phyloP scores from a whole-genome alignment of 495 filamentous ascomycete species.

The Penicillium atrosanguineum region DNA sequence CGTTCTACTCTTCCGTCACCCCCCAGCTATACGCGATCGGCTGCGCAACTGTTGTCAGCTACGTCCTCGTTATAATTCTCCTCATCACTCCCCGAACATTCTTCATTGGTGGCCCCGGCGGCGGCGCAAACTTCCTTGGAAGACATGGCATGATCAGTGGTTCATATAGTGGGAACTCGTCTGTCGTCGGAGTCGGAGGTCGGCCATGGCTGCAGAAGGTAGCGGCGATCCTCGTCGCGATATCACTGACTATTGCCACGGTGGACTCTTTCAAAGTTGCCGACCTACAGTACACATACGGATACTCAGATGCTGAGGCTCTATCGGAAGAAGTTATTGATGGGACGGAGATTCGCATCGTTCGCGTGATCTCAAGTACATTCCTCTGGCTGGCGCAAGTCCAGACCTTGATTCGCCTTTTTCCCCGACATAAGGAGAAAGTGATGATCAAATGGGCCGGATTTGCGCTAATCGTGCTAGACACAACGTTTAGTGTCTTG shows the following conservation, averaged over 20 bases:
- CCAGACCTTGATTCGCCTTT: slow-evolving; percentile 91
- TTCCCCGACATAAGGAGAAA: slow-evolving; percentile 95
- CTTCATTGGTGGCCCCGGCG: slow-evolving; percentile 70
- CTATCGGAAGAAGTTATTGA: slow-evolving; percentile 74
- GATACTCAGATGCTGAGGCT: slow-evolving; percentile 67
- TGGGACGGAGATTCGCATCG: slow-evolving; percentile 79
- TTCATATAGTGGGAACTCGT: slow-evolving; percentile 62
- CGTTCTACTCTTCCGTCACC: slow-evolving; percentile 88
- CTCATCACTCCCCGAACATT: slow-evolving; percentile 89
- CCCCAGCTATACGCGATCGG: slow-evolving; percentile 91
- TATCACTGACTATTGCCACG: slow-evolving; percentile 90
- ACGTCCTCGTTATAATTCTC: slow-evolving; percentile 91
- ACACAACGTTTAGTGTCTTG: slow-evolving; percentile 82
- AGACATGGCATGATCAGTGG: slow-evolving; percentile 83
- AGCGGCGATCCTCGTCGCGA: slow-evolving; percentile 82
- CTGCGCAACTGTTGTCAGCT: slow-evolving; percentile 86
- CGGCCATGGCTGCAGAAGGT: slow-evolving; percentile 96
- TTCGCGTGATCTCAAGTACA: slow-evolving; percentile 86
- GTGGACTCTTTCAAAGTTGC: slow-evolving; percentile 84
- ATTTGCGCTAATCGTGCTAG: slow-evolving; percentile 86
- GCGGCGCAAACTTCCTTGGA: slow-evolving; percentile 69
- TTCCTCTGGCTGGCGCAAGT: slow-evolving; percentile 98
- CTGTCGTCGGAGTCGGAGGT: slow-evolving; percentile 80
- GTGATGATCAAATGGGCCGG: slow-evolving; percentile 98
- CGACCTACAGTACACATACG: slow-evolving; percentile 69